These are phyloP conservation scores for Entoloma clypeatum DNA, from an alignment of 1,284 basidiomycete species.

Conservation along the genomic window DNA sequence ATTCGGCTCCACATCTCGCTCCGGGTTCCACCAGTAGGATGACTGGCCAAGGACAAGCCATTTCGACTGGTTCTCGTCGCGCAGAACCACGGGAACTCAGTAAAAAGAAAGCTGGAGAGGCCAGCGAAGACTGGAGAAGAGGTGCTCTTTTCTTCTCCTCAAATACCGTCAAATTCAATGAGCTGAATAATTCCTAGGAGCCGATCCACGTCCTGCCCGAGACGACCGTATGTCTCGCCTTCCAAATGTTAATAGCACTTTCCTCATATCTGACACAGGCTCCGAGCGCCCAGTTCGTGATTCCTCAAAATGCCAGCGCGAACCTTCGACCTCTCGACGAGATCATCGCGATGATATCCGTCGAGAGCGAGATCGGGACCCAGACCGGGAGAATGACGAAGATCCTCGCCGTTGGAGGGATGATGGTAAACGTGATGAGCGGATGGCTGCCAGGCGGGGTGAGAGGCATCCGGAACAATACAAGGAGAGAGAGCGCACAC, in stretches of 20 bases:
- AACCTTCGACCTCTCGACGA: conserved; percentile 32
- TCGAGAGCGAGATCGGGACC: conserved; percentile 20
- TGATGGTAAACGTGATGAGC: conserved; percentile 74
- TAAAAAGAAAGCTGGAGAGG: conserved; percentile 69
- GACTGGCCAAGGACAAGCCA: conserved; percentile 36
- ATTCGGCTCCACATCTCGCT: conserved; percentile 58
- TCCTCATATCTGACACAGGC: conserved; percentile 27
- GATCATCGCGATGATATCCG: conserved; percentile 33
- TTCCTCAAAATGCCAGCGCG: conserved; percentile 52
- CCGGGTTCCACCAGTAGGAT: conserved; percentile 41
- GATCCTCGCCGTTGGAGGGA: conserved; percentile 72
- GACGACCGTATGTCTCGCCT: conserved; percentile 53
- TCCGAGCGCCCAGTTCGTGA: conserved; percentile 53
- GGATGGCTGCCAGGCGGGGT: conserved; percentile 58
- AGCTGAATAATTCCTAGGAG: conserved; percentile 31
- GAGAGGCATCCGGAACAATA: conserved; percentile 31
- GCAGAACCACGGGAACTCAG: conserved; percentile 53
- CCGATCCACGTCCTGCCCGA: conserved; percentile 49
- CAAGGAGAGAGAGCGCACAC: conserved; percentile 39
- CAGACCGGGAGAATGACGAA: conserved; percentile 47
- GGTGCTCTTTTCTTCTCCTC: conserved; percentile 40
- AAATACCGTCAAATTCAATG: too few species aligned
- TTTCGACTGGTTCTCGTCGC: conserved; percentile 42
- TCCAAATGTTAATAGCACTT: conserved; percentile 9
- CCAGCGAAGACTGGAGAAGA: conserved; percentile 77